Evolutionary conservation across 2,329 filamentous ascomycete species (phyloP), one percentile per base, ranked within the genome.

Genomic region (Immersiporthe knoxdaviesiana): DNA sequence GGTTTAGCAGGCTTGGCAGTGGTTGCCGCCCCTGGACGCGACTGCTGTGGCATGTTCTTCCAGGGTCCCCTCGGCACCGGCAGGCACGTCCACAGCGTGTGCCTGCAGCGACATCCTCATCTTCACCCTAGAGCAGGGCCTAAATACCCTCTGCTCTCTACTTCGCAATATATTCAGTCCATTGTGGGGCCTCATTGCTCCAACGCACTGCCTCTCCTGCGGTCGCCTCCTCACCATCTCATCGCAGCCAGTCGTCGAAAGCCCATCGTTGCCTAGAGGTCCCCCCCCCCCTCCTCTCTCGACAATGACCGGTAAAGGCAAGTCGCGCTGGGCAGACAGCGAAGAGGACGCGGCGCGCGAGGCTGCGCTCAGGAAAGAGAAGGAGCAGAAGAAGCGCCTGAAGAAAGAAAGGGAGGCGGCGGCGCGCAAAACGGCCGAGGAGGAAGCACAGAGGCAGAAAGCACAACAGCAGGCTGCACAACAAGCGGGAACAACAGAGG

Each of bases 301-400:
- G n/a, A 73, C 68, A 61, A 92, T 91, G 89, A 84, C 89, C 62
- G 83, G 83, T 75, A 86, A 84, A 77, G 78, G 81, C 66, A 89
- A 88, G 77, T 97, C 95, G 64, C 90, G 95, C 80, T 99, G 96
- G 96, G 93, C 92, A 73, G 88, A 94, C 76, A 89, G 91, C 60
- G 92, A 92, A 74, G 92, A 94, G 74, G 94, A 97, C 78, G 88
- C 89, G 30, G 92, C 88, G 58, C 85, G 91, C 56, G 90, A 92
- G 70, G 89, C 90, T 27, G 88, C 90, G 76, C 85, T 89, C 67
- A 95, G 91, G 80, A 87, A 85, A 72, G 92, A 96, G 78, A 97
- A 95, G 81, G 93, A 97, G 80, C 91, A 94, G 76, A 97, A 96
- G 85, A 93, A 92, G 80, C 90, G 92, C 63, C 82, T 89, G 64